Conservation (phyloP, 805 yeast species). For the Metschnikowia cerradonensis region DNA sequence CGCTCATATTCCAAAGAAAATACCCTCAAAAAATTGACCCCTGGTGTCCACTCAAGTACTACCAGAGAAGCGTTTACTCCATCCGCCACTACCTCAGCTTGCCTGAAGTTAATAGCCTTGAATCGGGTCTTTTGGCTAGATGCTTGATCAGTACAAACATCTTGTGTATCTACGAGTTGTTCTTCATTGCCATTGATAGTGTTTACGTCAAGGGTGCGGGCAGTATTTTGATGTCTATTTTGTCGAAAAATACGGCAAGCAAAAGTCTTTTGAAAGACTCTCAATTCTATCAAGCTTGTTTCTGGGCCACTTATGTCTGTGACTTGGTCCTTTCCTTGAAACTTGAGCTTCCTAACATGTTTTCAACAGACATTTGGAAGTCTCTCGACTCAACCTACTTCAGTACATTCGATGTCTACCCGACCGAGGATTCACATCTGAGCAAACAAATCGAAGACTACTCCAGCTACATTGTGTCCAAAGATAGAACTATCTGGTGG, state of each 20-base stretch:
- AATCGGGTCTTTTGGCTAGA: slow-evolving; percentile 28
- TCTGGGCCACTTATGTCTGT: slow-evolving; percentile 35
- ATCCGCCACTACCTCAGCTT: slow-evolving; percentile 29
- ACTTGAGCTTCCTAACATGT: slow-evolving; percentile 28
- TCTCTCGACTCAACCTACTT: slow-evolving; percentile 28
- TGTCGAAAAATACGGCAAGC: slow-evolving; percentile 16
- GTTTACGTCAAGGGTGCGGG: slow-evolving; percentile 38
- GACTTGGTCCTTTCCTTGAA: slow-evolving; percentile 35
- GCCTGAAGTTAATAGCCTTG: slow-evolving; percentile 21
- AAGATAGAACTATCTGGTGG: slow-evolving; percentile 33
- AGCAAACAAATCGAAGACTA: slow-evolving; percentile 5
- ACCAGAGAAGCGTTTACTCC: slow-evolving; percentile 32
- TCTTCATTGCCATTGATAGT: slow-evolving; percentile 34
- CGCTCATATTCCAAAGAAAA: slow-evolving; percentile 31
- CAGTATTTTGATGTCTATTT: slow-evolving; percentile 28
- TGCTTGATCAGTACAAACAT: slow-evolving; percentile 37
- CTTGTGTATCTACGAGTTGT: slow-evolving; percentile 37
- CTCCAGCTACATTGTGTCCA: slow-evolving; percentile 10
- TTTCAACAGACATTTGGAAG: slow-evolving; percentile 31
- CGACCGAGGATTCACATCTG: slow-evolving; percentile 1
- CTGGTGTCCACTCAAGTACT: slow-evolving; percentile 33
- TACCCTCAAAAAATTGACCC: slow-evolving; percentile 27
- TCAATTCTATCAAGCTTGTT: slow-evolving; percentile 31
- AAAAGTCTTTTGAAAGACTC: slow-evolving; percentile 24
- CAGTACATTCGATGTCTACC: slow-evolving; percentile 11